Conservation (phyloP, 1,139 yeast species). For the Saccharomyces hybrid region DNA sequence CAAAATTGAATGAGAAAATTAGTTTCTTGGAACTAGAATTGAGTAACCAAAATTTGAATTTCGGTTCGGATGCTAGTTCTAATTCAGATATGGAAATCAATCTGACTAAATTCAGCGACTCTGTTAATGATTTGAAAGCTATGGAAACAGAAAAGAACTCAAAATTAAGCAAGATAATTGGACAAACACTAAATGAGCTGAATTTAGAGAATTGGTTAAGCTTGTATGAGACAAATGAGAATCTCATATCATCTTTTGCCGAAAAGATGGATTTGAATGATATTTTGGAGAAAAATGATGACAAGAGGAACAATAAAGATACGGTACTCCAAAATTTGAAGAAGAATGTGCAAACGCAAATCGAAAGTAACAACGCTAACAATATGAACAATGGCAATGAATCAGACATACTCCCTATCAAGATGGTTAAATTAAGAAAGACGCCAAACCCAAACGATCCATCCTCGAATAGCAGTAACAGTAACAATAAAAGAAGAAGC, state of each 20-base stretch:
- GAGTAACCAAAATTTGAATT: neutral
- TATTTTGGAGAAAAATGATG: neutral
- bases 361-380: conserved; percentile 1
- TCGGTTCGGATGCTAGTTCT: neutral
- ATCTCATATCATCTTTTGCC: conserved; percentile 15
- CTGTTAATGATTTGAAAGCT: neutral
- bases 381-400: neutral
- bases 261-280: conserved; percentile 12
- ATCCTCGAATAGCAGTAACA: conserved; percentile 3
- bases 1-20: conserved; percentile 3
- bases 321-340: conserved; percentile 4
- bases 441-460: neutral
- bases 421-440: conserved; percentile 11
- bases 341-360: conserved; percentile 1
- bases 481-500: conserved; percentile 19
- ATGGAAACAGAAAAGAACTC: neutral
- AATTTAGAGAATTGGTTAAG: conserved; percentile 16
- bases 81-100: neutral
- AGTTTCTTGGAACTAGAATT: neutral
- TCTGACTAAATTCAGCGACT: neutral
- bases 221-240: conserved; percentile 16
- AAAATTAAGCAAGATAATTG: neutral
- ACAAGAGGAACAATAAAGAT: conserved; percentile 9
- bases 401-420: conserved; percentile 5
- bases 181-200: conserved; percentile 7